Evolutionary conservation across 495 filamentous ascomycete species (phyloP), one percentile per base, ranked within the genome.

Genomic region (Darksidea phi): DNA sequence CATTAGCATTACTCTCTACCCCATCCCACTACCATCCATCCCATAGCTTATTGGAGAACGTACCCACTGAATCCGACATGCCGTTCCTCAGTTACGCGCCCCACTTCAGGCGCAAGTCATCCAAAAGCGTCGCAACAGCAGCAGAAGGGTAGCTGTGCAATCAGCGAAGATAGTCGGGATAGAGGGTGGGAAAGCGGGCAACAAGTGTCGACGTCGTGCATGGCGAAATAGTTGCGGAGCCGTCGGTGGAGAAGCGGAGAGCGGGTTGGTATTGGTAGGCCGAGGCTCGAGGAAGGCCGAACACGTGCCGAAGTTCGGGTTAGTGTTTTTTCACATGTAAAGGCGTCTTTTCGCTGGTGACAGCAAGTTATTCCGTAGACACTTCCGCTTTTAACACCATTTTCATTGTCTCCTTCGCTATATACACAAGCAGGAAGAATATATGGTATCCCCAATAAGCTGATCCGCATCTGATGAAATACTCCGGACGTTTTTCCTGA

Each of bases 21-120:
- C 26, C 46, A 48, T 15, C 23, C 13, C 1, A 15, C 13, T 1
- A 15, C 18, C 2, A 8, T 18, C 18, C 49, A 34, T 41, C 15
- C 43, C 41, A 43, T 25, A 28, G 49, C 7, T 41, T 13, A 34
- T 34, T 17, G 23, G 21, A 6, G 28, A 12, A 65, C 66, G 17
- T 57, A 69, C 66, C 66, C 48, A 69, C 66, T n/a, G 62, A 66
- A 57, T 69, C 66, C 48, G 66, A 65, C 66, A 69, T 69, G 20
- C 47, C 57, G 42, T 50, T 32, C 32, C 60, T 28, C 32, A 24
- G 34, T 37, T 60, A 46, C 41, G 37, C 49, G 51, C 47, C 57
- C 36, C 32, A 25, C 28, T 6, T 23, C 13, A 32, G 21, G 28
- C 41, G 49, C 32, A 43, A 23, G 23, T 68, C 66, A 68, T 64